Evolutionary conservation across 805 yeast species (phyloP).

Genomic region (Zygotorulaspora danielsina): DNA sequence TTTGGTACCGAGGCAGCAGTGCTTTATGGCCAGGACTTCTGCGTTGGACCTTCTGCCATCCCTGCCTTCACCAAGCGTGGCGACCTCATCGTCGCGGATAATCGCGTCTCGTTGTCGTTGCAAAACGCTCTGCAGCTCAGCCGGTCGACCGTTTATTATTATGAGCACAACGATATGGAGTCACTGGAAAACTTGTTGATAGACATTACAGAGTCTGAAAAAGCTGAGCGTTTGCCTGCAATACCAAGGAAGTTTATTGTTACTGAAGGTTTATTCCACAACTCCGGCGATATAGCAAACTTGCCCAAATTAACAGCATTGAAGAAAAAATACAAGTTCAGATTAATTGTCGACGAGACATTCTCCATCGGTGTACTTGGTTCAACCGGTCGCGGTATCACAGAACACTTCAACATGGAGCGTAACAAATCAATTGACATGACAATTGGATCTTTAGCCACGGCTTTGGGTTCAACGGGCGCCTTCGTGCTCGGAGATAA

Average conservation of each 20-base stretch:
- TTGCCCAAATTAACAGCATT: conserved; percentile 65
- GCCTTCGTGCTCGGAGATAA: conserved; percentile 87
- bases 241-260: conserved; percentile 85
- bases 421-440: conserved; percentile 69
- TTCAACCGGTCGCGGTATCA: conserved; percentile 74
- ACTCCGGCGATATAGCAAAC: conserved; percentile 74
- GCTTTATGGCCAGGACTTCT: conserved; percentile 88
- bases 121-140: conserved; percentile 87
- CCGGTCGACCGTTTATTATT: conserved; percentile 71
- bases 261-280: conserved; percentile 85
- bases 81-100: conserved; percentile 84
- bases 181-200: conserved; percentile 67
- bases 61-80: conserved; percentile 96
- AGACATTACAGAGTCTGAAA: conserved; percentile 56
- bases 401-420: conserved; percentile 66
- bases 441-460: conserved; percentile 82
- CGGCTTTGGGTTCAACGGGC: conserved; percentile 78
- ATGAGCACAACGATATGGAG: conserved; percentile 82
- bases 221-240: conserved; percentile 54
- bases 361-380: conserved; percentile 86
- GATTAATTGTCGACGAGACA: conserved; percentile 84
- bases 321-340: conserved; percentile 76
- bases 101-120: conserved; percentile 65
- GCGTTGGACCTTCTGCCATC: conserved; percentile 79
- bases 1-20: conserved; percentile 76